Base-by-base conservation (phyloP, 768 basidiomycete genomes). In the Panaeolus papilionaceus region DNA sequence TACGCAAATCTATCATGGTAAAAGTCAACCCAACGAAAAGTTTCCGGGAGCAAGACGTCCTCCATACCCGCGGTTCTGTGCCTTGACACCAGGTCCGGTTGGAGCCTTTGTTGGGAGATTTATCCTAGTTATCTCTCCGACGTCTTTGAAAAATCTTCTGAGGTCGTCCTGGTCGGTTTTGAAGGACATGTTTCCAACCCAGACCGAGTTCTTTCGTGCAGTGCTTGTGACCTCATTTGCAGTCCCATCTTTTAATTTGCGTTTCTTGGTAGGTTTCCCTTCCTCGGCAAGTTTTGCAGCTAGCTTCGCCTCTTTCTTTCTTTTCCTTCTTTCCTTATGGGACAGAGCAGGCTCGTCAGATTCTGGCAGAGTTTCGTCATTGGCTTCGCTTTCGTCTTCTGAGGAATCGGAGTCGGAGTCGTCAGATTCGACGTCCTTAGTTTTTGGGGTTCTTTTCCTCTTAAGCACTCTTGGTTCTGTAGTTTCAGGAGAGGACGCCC, bases 161-260 rank as follows among this genome's bases (percentile, higher is more conserved):
- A 99, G 79, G n/a, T 90, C 81, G 11, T 92, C 88, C 66, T 85
- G 81, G 0, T 91, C 93, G 63, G 97, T 98, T 79, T 92, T 92
- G 85, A 92, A 99, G 6, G 92, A 86, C 76, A 99, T 75, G 79
- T 99, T 99, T 47, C 97, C 97, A 38, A 98, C 92, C 97, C 97
- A 99, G 61, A 98, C 84, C 4, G 94, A 96, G 76, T 96, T 89
- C 77, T 93, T 88, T 28, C 92, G 88, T 77, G 89, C 90, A 14
- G 76, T 75, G 61, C 74, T 74, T 69, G 76, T 71, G 28, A 75
- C 72, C 51, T 77, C 70, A n/a, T 72, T 71, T 1, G 77, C 76
- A 26, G 75, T 76, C 2, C 80, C 81, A 66, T 82, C 78, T 64
- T 79, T 75, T 38, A 84, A 78, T 71, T 87, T 86, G 69, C 79